Base-by-base conservation (phyloP, 2,329 filamentous ascomycete species). In the Trematosphaeria pertusa region DNA sequence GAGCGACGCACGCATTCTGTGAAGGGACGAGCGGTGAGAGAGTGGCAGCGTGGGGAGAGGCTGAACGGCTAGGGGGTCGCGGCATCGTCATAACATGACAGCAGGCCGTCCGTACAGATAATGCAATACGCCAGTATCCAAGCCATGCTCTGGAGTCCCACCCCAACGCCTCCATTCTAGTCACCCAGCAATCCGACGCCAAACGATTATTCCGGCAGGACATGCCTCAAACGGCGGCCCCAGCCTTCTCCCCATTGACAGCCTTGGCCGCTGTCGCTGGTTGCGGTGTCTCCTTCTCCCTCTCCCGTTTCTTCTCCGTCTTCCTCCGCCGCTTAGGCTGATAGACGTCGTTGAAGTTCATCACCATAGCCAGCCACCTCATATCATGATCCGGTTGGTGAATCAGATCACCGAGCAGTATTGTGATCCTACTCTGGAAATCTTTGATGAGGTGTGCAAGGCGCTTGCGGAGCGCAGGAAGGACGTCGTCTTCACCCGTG, bases 331-430 rank as follows among this genome's bases (percentile, higher is more conserved):
- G 80, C 34, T 86, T 83, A 11, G 90, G 89, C 72, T 89, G 84
- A 72, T 97, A 97, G 19, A 96, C 89, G 69, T 97, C 93, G 73
- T 99, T 99, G 74, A 97, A 99, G 74, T 97, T 99, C 91, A 99
- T 97, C 31, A 94, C 89, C 36, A 97, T 91, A 30, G 91, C 94
- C 57, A 99, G 75, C 78, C 97, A 97, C 43, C 93, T 82, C 86
- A 99, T 90, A 71, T 99, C 94, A 40, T 92, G 87, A 70, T 99
- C 94, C 1, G 91, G 87, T 73, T 97, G 93, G 73, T 95, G 93
- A 7, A 91, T 88, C 54, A 99, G 73, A 70, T 99, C 95, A 11
- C 94, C 91, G 3, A 99, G 78, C 43, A 99, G 75, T 31, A 92
- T 79, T 69, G 91, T 91, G 37, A 97, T 81, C 20, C 88, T 83